Conservation (phyloP, 441 rosid species). For the Populus tomentosa region DNA sequence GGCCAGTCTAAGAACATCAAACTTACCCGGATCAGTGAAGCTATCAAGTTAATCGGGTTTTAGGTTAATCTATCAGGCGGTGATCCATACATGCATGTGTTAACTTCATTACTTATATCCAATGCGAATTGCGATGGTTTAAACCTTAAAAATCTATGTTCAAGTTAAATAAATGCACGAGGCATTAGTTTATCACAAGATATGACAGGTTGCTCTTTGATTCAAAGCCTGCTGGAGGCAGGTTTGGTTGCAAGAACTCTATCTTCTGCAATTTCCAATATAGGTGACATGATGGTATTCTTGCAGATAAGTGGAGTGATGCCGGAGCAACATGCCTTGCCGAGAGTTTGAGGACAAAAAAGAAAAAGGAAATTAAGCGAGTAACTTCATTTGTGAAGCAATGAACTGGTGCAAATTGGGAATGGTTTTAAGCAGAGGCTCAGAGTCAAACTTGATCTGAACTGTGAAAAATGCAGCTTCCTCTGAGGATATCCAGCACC, state of each 20-base stretch:
- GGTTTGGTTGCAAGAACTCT: not conserved
- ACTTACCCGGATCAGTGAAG: too few relatives aligned
- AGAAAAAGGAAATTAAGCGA: not conserved
- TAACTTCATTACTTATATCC: not conserved
- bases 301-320: not conserved
- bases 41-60: accelerated
- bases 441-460: not conserved
- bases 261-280: not conserved
- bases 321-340: not conserved
- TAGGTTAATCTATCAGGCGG: accelerated
- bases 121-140: too few relatives aligned
- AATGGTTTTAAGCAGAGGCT: not conserved
- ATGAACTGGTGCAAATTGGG: not conserved
- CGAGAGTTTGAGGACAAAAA: not conserved
- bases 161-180: too few relatives aligned
- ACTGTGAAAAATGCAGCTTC: not conserved
- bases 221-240: not conserved
- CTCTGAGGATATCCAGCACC: not conserved
- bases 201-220: too few relatives aligned
- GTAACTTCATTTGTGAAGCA: too few relatives aligned
- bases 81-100: not conserved
- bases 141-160: too few relatives aligned
- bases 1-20: too few relatives aligned
- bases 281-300: not conserved
- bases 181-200: too few relatives aligned